Evolutionary conservation across 768 basidiomycete species (phyloP).

Genomic region (Russula ochroleuca): DNA sequence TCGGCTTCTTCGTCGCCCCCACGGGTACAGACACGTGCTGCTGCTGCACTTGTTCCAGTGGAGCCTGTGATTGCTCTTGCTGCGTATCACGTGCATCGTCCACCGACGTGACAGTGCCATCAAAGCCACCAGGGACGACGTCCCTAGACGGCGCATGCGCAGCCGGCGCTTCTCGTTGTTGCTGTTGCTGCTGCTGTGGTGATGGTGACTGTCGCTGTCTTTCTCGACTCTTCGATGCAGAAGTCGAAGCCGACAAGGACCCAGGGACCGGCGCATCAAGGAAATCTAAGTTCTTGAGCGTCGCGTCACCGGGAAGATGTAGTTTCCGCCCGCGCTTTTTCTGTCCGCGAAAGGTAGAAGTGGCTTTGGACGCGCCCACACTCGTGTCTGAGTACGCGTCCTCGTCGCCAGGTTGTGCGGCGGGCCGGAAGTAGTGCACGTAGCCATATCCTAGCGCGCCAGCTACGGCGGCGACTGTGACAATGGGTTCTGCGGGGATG

Average conservation of each 20-base stretch:
- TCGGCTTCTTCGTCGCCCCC: constrained; percentile 42
- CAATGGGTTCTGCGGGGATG: constrained; percentile 38
- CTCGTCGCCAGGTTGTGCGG: not conserved
- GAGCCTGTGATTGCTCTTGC: not conserved
- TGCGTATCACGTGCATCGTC: not conserved
- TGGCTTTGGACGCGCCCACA: not conserved
- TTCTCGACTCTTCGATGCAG: constrained; percentile 30
- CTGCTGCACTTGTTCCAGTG: not conserved
- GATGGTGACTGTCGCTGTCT: not conserved
- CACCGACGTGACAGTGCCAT: constrained; percentile 28
- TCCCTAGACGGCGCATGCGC: constrained; percentile 38
- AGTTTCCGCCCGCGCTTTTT: constrained; percentile 35
- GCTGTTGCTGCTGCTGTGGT: constrained; percentile 19
- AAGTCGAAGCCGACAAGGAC: constrained; percentile 21
- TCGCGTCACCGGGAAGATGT: constrained; percentile 20
- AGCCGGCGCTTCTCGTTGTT: constrained; percentile 30
- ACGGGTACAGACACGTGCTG: constrained; percentile 16
- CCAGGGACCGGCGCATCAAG: constrained; percentile 6
- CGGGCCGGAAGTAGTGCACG: constrained; percentile 25
- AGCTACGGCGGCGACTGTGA: constrained; percentile 40
- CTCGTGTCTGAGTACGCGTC: not conserved
- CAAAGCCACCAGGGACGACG: constrained; percentile 47
- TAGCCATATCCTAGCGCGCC: constrained; percentile 44
- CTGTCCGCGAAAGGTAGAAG: constrained; percentile 24
- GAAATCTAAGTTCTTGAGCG: constrained; percentile 18